A percentile compares a stretch with the other conserved stretches of the same genome.
Evolutionary conservation across 805 yeast species (phyloP).

Genomic region (Candida peoriensis): DNA sequence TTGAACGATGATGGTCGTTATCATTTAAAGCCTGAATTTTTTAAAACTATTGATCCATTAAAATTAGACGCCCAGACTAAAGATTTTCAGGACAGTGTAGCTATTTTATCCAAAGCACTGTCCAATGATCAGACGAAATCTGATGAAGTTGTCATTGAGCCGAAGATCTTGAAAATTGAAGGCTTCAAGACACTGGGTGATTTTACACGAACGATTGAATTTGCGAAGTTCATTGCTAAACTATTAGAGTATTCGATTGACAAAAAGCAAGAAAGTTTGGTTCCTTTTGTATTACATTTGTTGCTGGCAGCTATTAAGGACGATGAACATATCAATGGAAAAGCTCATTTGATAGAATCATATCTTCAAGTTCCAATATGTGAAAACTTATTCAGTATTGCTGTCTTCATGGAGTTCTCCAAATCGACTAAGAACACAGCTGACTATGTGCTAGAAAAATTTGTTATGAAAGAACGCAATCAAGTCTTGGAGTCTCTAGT

Average conservation of each 20-base stretch:
- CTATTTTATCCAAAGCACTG: constrained; percentile 39
- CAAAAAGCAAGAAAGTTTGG: constrained; percentile 45
- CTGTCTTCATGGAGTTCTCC: constrained; percentile 44
- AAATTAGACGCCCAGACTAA: constrained; percentile 39
- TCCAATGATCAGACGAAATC: constrained; percentile 22
- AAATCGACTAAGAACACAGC: constrained; percentile 49
- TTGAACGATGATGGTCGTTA: constrained; percentile 65
- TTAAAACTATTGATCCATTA: constrained; percentile 53
- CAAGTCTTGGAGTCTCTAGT: constrained; percentile 45
- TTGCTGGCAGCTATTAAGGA: constrained; percentile 60
- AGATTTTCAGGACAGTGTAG: constrained; percentile 48
- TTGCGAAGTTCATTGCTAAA: constrained; percentile 55
- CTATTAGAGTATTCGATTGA: constrained; percentile 50
- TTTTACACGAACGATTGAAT: constrained; percentile 45
- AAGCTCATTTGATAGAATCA: constrained; percentile 33
- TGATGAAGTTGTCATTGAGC: constrained; percentile 43
- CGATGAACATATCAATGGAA: constrained; percentile 39
- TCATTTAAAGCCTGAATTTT: constrained; percentile 43
- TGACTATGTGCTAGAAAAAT: constrained; percentile 44
- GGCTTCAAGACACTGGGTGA: constrained; percentile 40
- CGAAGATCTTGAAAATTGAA: constrained; percentile 30
- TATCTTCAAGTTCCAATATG: constrained; percentile 54
- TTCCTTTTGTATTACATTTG: constrained; percentile 61
- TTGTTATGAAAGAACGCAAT: constrained; percentile 43
- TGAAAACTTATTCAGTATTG: constrained; percentile 47